These are phyloP conservation scores for Atkinsonella hypoxylon DNA, from an alignment of 2,329 filamentous ascomycete species.

Conservation along the genomic window DNA sequence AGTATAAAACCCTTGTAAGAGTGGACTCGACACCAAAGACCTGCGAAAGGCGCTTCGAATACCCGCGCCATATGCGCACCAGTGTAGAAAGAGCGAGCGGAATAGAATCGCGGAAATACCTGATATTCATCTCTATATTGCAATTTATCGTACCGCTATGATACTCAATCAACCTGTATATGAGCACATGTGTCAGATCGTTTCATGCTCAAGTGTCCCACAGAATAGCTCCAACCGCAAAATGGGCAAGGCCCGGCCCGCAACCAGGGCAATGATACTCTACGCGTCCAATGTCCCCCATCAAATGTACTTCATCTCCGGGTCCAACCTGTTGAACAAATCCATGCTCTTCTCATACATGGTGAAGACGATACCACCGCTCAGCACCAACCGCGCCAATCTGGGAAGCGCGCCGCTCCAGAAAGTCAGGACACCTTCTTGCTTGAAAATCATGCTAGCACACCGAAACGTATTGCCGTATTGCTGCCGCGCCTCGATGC, in stretches of 20 bases:
- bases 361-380: conserved; percentile 94
- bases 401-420: conserved; percentile 90
- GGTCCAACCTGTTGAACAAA: conserved; percentile 66
- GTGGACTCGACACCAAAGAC: too few species aligned
- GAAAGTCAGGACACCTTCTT: conserved; percentile 81
- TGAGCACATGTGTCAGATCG: too few species aligned
- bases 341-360: conserved; percentile 99
- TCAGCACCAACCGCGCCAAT: conserved; percentile 73
- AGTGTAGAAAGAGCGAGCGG: too few species aligned
- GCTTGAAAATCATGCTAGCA: conserved; percentile 68
- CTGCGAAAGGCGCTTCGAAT: too few species aligned
- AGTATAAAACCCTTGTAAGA: too few species aligned
- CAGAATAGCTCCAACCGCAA: too few species aligned
- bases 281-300: conserved; percentile 1
- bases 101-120: too few species aligned
- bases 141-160: too few species aligned
- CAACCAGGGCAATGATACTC: not conserved
- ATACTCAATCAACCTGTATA: too few species aligned
- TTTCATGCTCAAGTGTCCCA: too few species aligned
- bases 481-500: conserved; percentile 64
- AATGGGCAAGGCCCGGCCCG: not conserved
- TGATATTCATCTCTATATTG: too few species aligned
- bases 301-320: conserved; percentile 71
- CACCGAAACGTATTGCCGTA: conserved; percentile 88
- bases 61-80: too few species aligned